Base-by-base conservation (phyloP, 495 filamentous ascomycete species). In the Cercophora sp. region DNA sequence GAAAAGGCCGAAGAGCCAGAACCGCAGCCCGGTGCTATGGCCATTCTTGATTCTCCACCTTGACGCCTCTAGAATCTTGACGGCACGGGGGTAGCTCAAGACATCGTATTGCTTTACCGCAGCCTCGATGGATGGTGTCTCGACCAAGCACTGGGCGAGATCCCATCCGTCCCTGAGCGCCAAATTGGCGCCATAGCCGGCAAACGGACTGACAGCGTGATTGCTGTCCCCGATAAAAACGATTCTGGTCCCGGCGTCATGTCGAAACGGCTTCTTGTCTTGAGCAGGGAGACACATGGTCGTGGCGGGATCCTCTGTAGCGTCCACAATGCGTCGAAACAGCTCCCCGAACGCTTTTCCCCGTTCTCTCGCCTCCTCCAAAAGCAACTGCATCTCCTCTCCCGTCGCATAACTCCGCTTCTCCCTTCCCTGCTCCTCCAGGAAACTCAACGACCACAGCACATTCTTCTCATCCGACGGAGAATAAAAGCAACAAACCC, bases 201-300 rank as follows among this genome's bases (percentile, higher is more conserved):
- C 72, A 58, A 73, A 76, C 2, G 70, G 64, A 37, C 61, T 70
- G 16, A 76, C 67, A 1, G 70, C 70, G 47, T 76, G 73, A 51
- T 74, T 75, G 31, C 57, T 55, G 40, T 76, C 70, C 1, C 73
- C 73, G 20, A 76, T 62, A 47, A 74, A 76, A 15, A 74, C 46
- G 11, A 70, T 60, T 3, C 49, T 44, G 11, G 39, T 45, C 0
- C 25, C 13, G 16, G 37, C 52, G 43, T 61, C 51, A 48, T 75
- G 68, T 9, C 39, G 5, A 24, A 75, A 70, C 8, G 70, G 70
- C 48, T 54, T 19, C 52, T 73, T 75, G 37, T 72, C 70, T 35
- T 23, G 56, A 1, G 65, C 64, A 5, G 69, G 65, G 10, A 63
- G 45, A 16, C 63, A 67, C 9, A 52, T 16, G 4, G 57, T 51